Base-by-base conservation (phyloP, 2,329 filamentous ascomycete species). In the Fusarium nisikadoi region DNA sequence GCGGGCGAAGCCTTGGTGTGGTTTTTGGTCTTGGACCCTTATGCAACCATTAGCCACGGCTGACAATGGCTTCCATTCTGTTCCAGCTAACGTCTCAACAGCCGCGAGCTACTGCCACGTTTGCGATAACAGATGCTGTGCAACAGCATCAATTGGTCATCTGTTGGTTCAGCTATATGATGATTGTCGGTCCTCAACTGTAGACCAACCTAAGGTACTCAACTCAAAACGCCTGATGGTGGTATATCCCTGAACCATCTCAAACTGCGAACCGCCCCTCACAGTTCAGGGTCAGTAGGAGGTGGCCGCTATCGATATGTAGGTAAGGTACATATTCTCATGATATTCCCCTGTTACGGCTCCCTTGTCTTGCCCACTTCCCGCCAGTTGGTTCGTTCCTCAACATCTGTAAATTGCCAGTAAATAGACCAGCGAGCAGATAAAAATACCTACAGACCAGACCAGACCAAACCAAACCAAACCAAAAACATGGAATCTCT, bases 161-260 rank as follows among this genome's bases (percentile, higher is more conserved):
- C 27, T 57, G 58, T 58, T 72, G 64, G 50, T 56, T 52, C 39
- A 65, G 58, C 42, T 36, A 53, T 60, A 70, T 55, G 52, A 63
- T 52, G 65, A 38, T 43, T 27, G 27, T 13, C 17, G 39, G 17
- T 29, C 38, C 38, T 45, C 50, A 39, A 62, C 12, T 52, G 55
- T 33, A 38, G 64, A 47, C 23, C 38, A 45, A 36, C 17, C 55
- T 50, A 35, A 36, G 23, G 52, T 55, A 63, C 57, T 72, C 72
- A 76, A 75, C 64, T 63, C 68, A 71, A 76, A 76, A 76, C 74
- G 71, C 65, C 59, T 65, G 59, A 74, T 67, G 74, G 70, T 59
- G 71, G 60, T 35, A 70, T 62, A 76, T 68, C 65, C 65, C 68
- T 76, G 72, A 66, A 62, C 56, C 61, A 67, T 68, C 63, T 62